Percentiles rank a stretch among this genome's conserved stretches.
phyloP scores from a whole-genome alignment of 2,329 filamentous ascomycete species.

The Fusarium sp. region DNA sequence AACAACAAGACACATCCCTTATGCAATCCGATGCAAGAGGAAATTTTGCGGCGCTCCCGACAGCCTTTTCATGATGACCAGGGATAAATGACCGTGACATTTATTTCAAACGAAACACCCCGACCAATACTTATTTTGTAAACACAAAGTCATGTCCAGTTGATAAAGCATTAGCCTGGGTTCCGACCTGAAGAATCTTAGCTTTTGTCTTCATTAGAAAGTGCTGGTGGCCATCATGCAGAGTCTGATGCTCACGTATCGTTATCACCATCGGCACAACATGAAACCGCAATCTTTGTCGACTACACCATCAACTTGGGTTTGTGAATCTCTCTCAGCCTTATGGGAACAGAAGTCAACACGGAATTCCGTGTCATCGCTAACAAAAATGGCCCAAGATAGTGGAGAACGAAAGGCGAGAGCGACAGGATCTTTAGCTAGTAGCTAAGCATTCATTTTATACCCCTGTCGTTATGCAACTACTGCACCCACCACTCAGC shows the following conservation, averaged over 20 bases:
- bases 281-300: neutral
- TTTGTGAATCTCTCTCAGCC: neutral
- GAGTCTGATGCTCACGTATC: neutral
- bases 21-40: no score
- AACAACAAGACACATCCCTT: rapidly evolving
- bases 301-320: neutral
- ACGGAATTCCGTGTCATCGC: neutral
- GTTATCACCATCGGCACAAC: neutral
- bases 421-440: neutral
- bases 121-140: rapidly evolving
- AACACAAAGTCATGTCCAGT: no score
- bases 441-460: neutral
- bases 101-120: neutral
- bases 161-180: no score
- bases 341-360: neutral
- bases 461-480: conserved; percentile 2
- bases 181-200: rapidly evolving
- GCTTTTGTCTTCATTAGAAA: neutral
- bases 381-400: neutral
- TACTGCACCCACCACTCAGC: neutral
- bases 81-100: no score
- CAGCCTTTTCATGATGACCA: neutral
- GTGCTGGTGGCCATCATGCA: neutral
- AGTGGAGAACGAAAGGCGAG: neutral
- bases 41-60: no score